Percentiles rank a stretch among this genome's conserved stretches.
Evolutionary conservation across 306 rosid species (phyloP).

Genomic region (Carpinus viminea): DNA sequence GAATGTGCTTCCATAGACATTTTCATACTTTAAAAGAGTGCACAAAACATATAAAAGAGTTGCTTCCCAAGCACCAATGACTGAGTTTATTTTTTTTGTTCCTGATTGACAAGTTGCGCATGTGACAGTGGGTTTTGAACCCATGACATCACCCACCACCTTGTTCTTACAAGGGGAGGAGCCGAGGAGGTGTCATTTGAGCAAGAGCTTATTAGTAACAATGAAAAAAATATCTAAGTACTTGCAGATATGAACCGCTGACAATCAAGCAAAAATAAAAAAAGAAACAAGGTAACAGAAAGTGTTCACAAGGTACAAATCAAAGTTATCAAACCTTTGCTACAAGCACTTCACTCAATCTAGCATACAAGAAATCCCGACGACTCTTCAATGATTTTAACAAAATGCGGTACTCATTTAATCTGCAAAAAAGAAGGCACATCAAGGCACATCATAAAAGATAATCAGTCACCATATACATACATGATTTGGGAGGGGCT

Average conservation of each 20-base stretch:
- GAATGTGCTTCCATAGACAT: slow-evolving; percentile 1
- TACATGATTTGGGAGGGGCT: no score
- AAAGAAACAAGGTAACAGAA: background rate
- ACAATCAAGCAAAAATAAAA: slow-evolving; percentile 4
- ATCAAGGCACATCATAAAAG: background rate
- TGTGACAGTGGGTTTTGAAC: background rate
- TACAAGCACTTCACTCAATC: slow-evolving; percentile 72
- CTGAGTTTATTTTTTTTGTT: background rate
- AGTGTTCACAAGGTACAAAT: slow-evolving; percentile 12
- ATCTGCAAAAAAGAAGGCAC: slow-evolving; percentile 38
- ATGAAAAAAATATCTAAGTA: background rate
- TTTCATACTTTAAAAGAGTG: background rate
- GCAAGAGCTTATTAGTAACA: background rate
- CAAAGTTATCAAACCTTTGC: slow-evolving; percentile 57
- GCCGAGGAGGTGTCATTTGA: background rate
- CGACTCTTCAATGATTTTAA: slow-evolving; percentile 61
- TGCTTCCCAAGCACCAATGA: background rate
- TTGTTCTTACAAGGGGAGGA: background rate
- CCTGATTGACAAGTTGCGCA: background rate
- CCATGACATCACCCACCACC: background rate
- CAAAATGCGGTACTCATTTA: slow-evolving; percentile 51
- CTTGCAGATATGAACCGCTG: background rate
- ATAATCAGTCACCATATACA: background rate
- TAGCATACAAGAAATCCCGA: slow-evolving; percentile 69
- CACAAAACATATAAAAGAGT: background rate